Conservation (phyloP, 2,329 filamentous ascomycete species). For the Chrysoporthe deuterocubensis region DNA sequence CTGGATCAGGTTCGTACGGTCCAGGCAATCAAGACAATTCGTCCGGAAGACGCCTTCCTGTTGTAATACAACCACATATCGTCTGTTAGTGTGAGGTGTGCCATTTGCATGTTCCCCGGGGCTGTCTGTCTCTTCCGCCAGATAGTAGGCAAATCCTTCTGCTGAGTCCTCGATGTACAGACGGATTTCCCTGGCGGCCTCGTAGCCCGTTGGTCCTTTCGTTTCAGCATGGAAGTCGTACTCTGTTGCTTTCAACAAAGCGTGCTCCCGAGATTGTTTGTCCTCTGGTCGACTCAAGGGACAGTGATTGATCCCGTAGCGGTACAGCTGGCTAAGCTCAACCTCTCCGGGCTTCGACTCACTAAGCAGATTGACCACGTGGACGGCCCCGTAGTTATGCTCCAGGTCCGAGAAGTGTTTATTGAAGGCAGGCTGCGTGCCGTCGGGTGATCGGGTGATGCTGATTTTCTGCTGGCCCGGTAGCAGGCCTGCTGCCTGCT, state of each 20-base stretch:
- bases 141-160: conserved; percentile 89
- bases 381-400: conserved; percentile 84
- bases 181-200: conserved; percentile 84
- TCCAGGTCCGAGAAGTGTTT: conserved; percentile 92
- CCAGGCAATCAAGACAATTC: conserved; percentile 94
- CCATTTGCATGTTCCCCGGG: conserved; percentile 49
- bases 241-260: conserved; percentile 78
- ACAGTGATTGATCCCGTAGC: conserved; percentile 74
- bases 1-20: conserved; percentile 94
- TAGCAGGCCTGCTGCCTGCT: conserved; percentile 84
- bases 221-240: conserved; percentile 98
- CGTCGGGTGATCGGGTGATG: conserved; percentile 84
- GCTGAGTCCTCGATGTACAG: conserved; percentile 78
- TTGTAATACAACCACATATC: conserved; percentile 74
- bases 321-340: conserved; percentile 80
- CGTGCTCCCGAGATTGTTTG: conserved; percentile 66
- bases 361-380: conserved; percentile 93
- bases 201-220: conserved; percentile 82
- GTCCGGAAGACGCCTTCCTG: conserved; percentile 96
- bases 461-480: conserved; percentile 95
- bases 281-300: conserved; percentile 67
- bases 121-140: conserved; percentile 70
- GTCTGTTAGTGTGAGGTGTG: conserved; percentile 40
- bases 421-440: conserved; percentile 92
- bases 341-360: conserved; percentile 84